Evolutionary conservation across 495 filamentous ascomycete genomes (phyloP), one percentile per base, ranked within the genome.

Genomic region (Penicillium malachiteum): DNA sequence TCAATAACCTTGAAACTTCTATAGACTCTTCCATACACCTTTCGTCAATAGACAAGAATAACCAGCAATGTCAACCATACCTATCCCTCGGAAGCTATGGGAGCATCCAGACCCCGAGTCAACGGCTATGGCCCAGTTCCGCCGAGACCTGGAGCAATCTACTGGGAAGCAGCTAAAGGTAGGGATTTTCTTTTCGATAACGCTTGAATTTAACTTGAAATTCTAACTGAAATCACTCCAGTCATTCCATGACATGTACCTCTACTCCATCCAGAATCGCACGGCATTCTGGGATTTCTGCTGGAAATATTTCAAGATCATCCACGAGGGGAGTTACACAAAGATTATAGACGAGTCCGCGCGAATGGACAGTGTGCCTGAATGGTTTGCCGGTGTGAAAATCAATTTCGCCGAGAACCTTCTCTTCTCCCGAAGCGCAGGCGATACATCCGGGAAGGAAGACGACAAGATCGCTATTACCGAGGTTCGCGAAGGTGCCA

Each of bases 321-420:
- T 57, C 34, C 59, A 62, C 16, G 54, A 57, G 14, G 59, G 54
- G 4, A 31, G 45, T 13, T 62, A 57, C 21, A 30, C 55, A 5
- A 50, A 35, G 16, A 38, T 62, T 18, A 35, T 54, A 0, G 59
- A 62, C 35, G 50, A 62, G 38, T 41, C 35, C 2, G 59, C 54
- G 18, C 59, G 59, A 17, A 62, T 62, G 14, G 54, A 57, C 17
- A 57, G 50, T n/a, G 47, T 57, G 5, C 59, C 59, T 1, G 50
- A 47, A 41, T 62, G 66, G 76, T 75, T 75, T 50, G 59, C 78
- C 9, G 87, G 85, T 5, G 74, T 88, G 7, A 80, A 72, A 26
- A 73, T 92, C 55, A 93, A 93, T 64, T 92, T 90, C 61, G 88
- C 89, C 5, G 87, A 92, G 72, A 93, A 93, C 60, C 71, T 92